Evolutionary conservation across 768 basidiomycete species (phyloP).

Genomic region (Tephrocybe sp.): DNA sequence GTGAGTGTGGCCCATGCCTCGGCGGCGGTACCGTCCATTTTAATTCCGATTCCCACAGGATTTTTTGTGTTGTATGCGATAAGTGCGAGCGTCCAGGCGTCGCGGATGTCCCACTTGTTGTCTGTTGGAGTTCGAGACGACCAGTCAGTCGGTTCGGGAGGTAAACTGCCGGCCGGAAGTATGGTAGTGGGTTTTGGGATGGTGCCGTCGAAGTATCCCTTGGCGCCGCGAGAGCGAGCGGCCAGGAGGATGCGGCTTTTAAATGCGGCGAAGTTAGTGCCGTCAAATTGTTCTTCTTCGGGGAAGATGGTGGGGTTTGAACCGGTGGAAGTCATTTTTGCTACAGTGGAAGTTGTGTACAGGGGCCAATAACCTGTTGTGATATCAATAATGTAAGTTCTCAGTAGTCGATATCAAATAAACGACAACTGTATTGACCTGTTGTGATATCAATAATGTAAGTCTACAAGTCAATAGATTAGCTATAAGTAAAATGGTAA

Average conservation of each 20-base stretch:
- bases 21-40: conserved; percentile 18
- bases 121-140: conserved; percentile 10
- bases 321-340: background rate
- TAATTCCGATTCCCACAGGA: conserved; percentile 20
- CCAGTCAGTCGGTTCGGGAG: conserved; percentile 11
- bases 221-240: conserved; percentile 11
- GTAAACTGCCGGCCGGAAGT: no score
- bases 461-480: no score
- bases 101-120: conserved; percentile 19
- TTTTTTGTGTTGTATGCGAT: conserved; percentile 23
- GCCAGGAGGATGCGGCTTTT: conserved; percentile 14
- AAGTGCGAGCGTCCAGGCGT: conserved; percentile 16
- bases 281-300: conserved; percentile 20
- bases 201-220: conserved; percentile 20
- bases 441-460: no score
- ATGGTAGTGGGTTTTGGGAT: conserved; percentile 15
- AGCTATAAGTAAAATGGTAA: no score
- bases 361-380: no score
- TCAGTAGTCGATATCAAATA: no score
- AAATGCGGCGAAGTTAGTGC: conserved; percentile 16
- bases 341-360: no score
- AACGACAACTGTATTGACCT: no score
- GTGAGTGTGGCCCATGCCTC: conserved; percentile 22
- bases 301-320: conserved; percentile 20
- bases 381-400: no score